Conservation (phyloP, 2,329 filamentous ascomycete species). For the Podosphaera aphanis region DNA sequence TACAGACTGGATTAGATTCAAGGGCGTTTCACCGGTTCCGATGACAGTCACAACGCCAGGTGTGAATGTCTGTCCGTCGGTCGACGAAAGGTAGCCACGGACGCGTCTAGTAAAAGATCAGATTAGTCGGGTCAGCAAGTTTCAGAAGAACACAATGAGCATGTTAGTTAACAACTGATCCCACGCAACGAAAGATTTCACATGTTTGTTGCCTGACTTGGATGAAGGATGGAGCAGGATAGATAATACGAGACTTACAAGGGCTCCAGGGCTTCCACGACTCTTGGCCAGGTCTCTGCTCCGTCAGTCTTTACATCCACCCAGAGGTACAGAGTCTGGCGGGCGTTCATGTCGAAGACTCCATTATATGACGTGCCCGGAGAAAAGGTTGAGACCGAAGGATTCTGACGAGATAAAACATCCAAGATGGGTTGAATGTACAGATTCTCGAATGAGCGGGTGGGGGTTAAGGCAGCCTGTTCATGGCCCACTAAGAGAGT, state of each 20-base stretch:
- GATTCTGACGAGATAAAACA: conserved; percentile 11
- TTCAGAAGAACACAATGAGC: no score
- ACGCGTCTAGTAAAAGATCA: conserved; percentile 4
- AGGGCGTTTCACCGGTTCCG: conserved; percentile 17
- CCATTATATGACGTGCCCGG: conserved; percentile 29
- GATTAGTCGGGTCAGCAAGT: not conserved
- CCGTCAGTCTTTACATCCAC: conserved; percentile 39
- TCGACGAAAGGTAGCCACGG: conserved; percentile 15
- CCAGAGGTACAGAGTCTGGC: conserved; percentile 39
- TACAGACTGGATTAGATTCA: conserved; percentile 25
- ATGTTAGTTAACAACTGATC: no score
- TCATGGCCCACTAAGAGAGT: conserved; percentile 13
- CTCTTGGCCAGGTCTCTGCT: conserved; percentile 28
- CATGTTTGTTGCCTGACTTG: no score
- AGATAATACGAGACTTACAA: conserved; percentile 22
- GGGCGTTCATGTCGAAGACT: conserved; percentile 30
- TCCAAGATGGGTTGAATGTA: conserved; percentile 13
- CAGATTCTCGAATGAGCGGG: conserved; percentile 10
- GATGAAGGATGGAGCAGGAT: no score
- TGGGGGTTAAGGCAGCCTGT: conserved; percentile 7
- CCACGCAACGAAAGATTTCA: no score
- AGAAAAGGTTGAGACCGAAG: conserved; percentile 21
- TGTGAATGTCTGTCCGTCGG: conserved; percentile 9
- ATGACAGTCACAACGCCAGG: conserved; percentile 11
- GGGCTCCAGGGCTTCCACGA: conserved; percentile 31